Evolutionary conservation across 768 basidiomycete species (phyloP).

Genomic region (Russula vinacea): DNA sequence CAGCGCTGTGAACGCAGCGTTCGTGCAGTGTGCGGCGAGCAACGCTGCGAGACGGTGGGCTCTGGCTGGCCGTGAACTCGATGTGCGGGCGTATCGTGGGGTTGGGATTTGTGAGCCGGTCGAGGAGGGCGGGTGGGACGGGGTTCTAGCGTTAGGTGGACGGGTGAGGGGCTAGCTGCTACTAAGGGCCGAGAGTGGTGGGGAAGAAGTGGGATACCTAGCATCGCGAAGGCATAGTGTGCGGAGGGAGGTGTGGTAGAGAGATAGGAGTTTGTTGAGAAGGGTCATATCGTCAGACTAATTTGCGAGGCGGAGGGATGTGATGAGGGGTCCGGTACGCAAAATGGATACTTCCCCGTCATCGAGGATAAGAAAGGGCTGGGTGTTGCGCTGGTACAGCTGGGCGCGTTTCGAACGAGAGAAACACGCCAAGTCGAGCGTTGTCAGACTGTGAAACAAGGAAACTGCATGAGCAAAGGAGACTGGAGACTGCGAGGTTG

Average conservation of each 20-base stretch:
- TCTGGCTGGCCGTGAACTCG: conserved; percentile 61
- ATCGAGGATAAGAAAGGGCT: conserved; percentile 31
- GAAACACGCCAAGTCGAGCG: conserved; percentile 57
- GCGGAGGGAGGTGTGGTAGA: conserved; percentile 54
- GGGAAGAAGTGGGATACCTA: conserved; percentile 45
- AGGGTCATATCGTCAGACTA: conserved; percentile 63
- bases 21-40: conserved; percentile 45
- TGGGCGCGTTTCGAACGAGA: conserved; percentile 47
- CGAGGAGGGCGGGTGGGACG: conserved; percentile 60
- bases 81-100: conserved; percentile 37
- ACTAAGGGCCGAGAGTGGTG: background rate
- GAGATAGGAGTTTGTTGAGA: conserved; percentile 58
- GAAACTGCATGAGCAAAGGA: conserved; percentile 57
- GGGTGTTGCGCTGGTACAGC: conserved; percentile 25
- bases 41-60: conserved; percentile 53
- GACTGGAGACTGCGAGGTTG: conserved; percentile 58
- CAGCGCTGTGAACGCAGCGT: conserved; percentile 49
- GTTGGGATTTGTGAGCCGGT: conserved; percentile 59
- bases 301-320: conserved; percentile 59
- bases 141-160: conserved; percentile 47
- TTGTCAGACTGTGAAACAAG: conserved; percentile 56
- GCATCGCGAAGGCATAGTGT: conserved; percentile 54
- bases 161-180: conserved; percentile 36
- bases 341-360: conserved; percentile 50
- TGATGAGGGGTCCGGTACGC: conserved; percentile 49